These are phyloP conservation scores for Exophiala dermatitidis DNA, from an alignment of 2,329 filamentous ascomycete species.

Conservation along the genomic window DNA sequence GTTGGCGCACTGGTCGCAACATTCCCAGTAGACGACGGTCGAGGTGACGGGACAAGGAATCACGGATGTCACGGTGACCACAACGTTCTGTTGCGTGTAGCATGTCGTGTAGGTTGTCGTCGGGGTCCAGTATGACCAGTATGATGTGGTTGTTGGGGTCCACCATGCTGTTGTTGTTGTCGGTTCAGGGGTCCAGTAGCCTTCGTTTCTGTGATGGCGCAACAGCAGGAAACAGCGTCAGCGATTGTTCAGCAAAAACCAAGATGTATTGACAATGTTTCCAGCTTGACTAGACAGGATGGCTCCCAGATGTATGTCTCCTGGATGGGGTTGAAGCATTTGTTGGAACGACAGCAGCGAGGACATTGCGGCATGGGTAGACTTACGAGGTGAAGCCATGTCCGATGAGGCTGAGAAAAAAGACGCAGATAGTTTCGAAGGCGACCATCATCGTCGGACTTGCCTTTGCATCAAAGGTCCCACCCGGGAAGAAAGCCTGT, in stretches of 20 bases:
- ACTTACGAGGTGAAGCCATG: constrained; percentile 12
- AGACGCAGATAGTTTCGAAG: neutral
- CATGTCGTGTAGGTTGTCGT: constrained; percentile 20
- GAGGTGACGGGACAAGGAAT: constrained; percentile 21
- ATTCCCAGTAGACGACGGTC: constrained; percentile 21
- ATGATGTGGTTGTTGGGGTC: constrained; percentile 23
- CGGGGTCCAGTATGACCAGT: constrained; percentile 19
- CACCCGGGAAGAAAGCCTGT: too few species aligned
- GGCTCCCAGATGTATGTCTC: neutral
- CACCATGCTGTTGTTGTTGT: constrained; percentile 16
- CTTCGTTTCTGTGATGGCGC: constrained; percentile 10
- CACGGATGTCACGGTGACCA: constrained; percentile 21
- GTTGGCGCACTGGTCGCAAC: constrained; percentile 22
- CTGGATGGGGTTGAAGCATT: too few species aligned
- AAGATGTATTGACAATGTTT: neutral
- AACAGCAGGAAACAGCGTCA: neutral
- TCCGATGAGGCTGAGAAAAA: constrained; percentile 4
- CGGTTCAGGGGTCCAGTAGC: constrained; percentile 16
- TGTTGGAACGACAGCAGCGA: neutral
- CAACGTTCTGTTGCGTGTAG: constrained; percentile 18
- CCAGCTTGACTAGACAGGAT: neutral
- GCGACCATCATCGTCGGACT: neutral
- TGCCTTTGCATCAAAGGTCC: neutral
- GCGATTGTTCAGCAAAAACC: neutral
- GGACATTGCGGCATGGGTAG: neutral